Base-by-base conservation (phyloP, 192 early-diverging fungal genomes). In the Powellomyces hirtus region DNA sequence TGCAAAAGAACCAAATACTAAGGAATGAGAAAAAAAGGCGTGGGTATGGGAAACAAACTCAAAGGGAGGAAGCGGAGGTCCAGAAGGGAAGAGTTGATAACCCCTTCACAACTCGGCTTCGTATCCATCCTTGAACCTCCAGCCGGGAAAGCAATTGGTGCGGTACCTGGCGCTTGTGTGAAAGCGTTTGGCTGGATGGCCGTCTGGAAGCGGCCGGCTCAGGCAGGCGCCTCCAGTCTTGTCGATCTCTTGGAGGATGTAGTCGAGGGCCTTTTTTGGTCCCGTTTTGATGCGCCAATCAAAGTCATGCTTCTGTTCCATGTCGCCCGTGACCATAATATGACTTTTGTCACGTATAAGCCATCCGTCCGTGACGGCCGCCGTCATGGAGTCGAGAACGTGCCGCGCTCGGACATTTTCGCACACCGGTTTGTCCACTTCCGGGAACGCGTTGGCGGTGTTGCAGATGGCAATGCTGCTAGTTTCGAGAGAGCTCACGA, bases 261-360 rank as follows among this genome's bases (percentile, higher is more conserved):
- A 10, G 36, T 59, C 58, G 10, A 59, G 36, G 8, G 58, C 58
- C 27, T 16, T 22, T 34, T 59, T 59, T 8, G 33, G 26, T 18
- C 14, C 36, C 11, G 33, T 11, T 8, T 13, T 59, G 33, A 18
- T 38, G 36, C 36, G 58, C 52, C 52, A 55, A 11, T 14, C 52
- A 24, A 59, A 59, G 16, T 10, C 8, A 24, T 59, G 33, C 14
- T 5, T 8, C 24, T 34, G 7, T 33, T 36, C 16, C 58, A 59
- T 59, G 33, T 59, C 58, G 13, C 58, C 58, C 5, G 58, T 59
- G 36, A 59, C 58, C 58, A 59, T 59, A 24, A 33, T 33, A 33
- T 59, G 58, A 18, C 58, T 33, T 34, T 8, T 16, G 58, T 59
- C 58, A 7, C 58, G 58, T 8, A 59, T 33, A 34, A 59, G 58